Conservation (phyloP, 1,284 basidiomycete species). For the Ustilago hordei region DNA sequence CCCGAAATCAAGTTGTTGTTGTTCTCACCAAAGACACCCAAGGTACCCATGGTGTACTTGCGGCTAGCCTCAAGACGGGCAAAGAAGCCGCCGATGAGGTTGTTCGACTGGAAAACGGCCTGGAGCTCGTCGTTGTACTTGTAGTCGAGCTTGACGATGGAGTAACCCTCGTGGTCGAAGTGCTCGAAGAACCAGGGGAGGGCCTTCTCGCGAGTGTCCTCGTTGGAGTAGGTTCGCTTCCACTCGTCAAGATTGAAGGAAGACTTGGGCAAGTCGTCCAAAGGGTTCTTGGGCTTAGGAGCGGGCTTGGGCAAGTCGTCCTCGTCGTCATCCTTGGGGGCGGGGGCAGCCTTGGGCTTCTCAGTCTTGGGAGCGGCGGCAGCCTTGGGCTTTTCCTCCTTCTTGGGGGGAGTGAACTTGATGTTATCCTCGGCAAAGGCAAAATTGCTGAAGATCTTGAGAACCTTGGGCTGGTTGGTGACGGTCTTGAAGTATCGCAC, state of each 20-base stretch:
- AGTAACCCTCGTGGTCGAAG: constrained; percentile 90
- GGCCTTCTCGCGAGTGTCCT: constrained; percentile 76
- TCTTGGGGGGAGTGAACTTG: constrained; percentile 79
- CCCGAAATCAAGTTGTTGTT: constrained; percentile 77
- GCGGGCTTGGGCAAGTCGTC: constrained; percentile 73
- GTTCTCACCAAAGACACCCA: constrained; percentile 86
- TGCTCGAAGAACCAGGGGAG: constrained; percentile 72
- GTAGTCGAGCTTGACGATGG: constrained; percentile 91
- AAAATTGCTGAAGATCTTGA: constrained; percentile 70
- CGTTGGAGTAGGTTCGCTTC: constrained; percentile 98
- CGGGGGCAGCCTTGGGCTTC: constrained; percentile 71
- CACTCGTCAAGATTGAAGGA: constrained; percentile 95
- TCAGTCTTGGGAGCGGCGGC: constrained; percentile 71
- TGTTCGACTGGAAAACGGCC: constrained; percentile 73
- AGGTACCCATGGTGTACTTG: constrained; percentile 83
- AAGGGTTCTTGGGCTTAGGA: constrained; percentile 90
- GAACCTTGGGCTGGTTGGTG: constrained; percentile 75
- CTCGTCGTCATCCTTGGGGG: constrained; percentile 78
- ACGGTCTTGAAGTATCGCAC: constrained; percentile 80
- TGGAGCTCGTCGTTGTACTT: constrained; percentile 97
- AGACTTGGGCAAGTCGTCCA: constrained; percentile 90
- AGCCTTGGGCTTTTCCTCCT: constrained; percentile 70
- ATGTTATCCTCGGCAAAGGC: constrained; percentile 79
- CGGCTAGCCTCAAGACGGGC: constrained; percentile 76
- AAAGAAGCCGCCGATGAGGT: constrained; percentile 90